phyloP scores from a whole-genome alignment of 2,329 filamentous ascomycete genomes.

The Fonsecaea nubica region DNA sequence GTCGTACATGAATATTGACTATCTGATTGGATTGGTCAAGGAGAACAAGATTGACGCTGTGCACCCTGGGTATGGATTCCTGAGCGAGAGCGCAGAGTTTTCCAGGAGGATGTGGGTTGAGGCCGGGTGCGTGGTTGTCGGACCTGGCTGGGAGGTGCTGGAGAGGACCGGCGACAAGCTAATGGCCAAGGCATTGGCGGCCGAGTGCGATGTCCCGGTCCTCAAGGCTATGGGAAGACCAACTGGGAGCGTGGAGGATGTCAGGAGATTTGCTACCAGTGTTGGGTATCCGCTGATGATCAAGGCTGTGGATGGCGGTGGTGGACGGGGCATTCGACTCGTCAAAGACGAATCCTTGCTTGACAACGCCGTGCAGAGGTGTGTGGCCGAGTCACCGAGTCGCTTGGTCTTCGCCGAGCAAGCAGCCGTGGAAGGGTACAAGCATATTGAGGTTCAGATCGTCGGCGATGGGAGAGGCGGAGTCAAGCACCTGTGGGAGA shows the following conservation, averaged over 20 bases:
- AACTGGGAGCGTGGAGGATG: slow-evolving; percentile 52
- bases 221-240: slow-evolving; percentile 56
- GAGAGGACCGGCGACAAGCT: slow-evolving; percentile 63
- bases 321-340: slow-evolving; percentile 65
- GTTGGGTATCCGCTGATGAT: slow-evolving; percentile 65
- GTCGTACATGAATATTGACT: slow-evolving; percentile 60
- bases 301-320: slow-evolving; percentile 70
- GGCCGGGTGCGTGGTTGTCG: slow-evolving; percentile 57
- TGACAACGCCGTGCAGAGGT: slow-evolving; percentile 55
- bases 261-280: slow-evolving; percentile 64
- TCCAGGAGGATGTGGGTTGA: slow-evolving; percentile 55
- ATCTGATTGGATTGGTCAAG: slow-evolving; percentile 40
- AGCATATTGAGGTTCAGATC: slow-evolving; percentile 68
- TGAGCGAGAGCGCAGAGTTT: slow-evolving; percentile 63
- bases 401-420: slow-evolving; percentile 65
- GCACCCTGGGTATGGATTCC: slow-evolving; percentile 69
- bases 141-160: slow-evolving; percentile 65
- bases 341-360: slow-evolving; percentile 55
- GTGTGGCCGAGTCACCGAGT: slow-evolving; percentile 65
- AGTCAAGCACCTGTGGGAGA: slow-evolving; percentile 64
- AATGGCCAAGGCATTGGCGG: slow-evolving; percentile 59
- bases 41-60: slow-evolving; percentile 61
- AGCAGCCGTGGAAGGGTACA: slow-evolving; percentile 67
- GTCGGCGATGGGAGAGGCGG: slow-evolving; percentile 62
- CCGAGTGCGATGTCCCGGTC: slow-evolving; percentile 60